These are phyloP conservation scores for Veloboletus limbatus DNA, from an alignment of 1,284 basidiomycete genomes.

Conservation along the genomic window DNA sequence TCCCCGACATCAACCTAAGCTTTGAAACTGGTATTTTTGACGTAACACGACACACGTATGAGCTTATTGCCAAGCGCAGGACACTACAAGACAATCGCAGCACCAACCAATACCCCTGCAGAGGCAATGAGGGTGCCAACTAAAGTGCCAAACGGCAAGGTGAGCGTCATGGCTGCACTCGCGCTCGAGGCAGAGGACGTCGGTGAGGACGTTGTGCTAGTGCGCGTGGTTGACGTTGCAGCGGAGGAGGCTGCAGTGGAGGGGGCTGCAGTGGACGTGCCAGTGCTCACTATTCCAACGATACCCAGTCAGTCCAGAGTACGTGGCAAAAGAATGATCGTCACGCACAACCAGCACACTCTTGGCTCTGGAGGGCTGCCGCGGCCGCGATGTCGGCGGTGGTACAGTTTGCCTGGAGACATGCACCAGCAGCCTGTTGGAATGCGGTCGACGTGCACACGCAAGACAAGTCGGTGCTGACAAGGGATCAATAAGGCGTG, in stretches of 20 bases:
- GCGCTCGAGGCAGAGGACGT: constrained; percentile 4
- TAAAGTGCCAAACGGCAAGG: constrained; percentile 15
- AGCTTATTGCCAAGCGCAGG: not conserved
- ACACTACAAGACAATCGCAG: constrained; percentile 26
- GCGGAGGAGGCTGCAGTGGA: not conserved
- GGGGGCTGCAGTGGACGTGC: not conserved
- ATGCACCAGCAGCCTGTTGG: constrained; percentile 16
- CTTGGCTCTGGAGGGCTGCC: not conserved
- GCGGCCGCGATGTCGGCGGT: constrained; percentile 8
- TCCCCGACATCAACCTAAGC: too few relatives aligned
- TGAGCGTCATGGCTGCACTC: constrained; percentile 16
- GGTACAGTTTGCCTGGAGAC: constrained; percentile 20
- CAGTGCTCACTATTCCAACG: not conserved
- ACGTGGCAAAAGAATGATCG: not conserved
- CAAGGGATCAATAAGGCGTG: not conserved
- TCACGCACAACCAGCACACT: constrained; percentile 19
- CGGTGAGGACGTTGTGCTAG: not conserved
- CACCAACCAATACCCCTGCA: constrained; percentile 27
- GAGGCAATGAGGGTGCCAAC: constrained; percentile 28
- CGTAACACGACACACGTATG: not conserved
- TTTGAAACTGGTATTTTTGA: too few relatives aligned
- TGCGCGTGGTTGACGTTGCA: not conserved
- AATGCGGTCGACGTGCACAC: constrained; percentile 24
- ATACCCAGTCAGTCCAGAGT: not conserved
- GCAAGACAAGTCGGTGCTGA: constrained; percentile 22